Base-by-base conservation (phyloP, 2,329 filamentous ascomycete species). In the Zarea fungicola region DNA sequence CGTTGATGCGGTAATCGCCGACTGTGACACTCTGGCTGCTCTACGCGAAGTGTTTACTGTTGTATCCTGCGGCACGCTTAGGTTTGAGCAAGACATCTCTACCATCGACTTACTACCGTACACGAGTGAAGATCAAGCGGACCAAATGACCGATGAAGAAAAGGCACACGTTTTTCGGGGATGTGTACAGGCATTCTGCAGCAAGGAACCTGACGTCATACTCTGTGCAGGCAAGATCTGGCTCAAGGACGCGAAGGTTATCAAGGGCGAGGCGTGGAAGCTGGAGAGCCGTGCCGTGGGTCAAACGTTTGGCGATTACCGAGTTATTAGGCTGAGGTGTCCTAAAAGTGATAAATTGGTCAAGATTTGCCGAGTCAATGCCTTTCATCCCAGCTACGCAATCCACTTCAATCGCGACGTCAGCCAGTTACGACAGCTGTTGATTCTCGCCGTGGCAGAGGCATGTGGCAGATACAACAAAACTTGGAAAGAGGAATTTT, bases 371-470 rank as follows among this genome's bases (percentile, higher is more conserved):
- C 50, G 52, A 21, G 53, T 56, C 18, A 56, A 56, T 19, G 49
- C 49, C 14, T 55, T 55, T 31, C 55, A 56, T 36, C 55, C 45
- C 6, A 56, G 55, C 49, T 25, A 51, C 35, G 51, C 53, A 5
- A 47, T 55, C 16, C 52, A 56, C 45, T 52, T 51, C n/a, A 46
- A 51, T 29, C 13, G 26, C 13, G 26, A 29, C 26, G 7, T 7
- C 26, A 13, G 13, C 13, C 7, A 29, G 26, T 29, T 29, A 29
- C 26, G 26, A 13, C 26, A 29, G 26, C 26, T 29, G 26, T 29
- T 29, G 26, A 13, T 29, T 29, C 13, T 29, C 26, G 13, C 26
- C 7, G 26, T 29, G 26, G 26, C 26, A 29, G 26, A 29, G 26
- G 26, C 26, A 13, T 29, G 26, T 13, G 26, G 26, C 26, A 29